Evolutionary conservation across 2,329 filamentous ascomycete genomes (phyloP).

Genomic region (Fusarium equiseti): DNA sequence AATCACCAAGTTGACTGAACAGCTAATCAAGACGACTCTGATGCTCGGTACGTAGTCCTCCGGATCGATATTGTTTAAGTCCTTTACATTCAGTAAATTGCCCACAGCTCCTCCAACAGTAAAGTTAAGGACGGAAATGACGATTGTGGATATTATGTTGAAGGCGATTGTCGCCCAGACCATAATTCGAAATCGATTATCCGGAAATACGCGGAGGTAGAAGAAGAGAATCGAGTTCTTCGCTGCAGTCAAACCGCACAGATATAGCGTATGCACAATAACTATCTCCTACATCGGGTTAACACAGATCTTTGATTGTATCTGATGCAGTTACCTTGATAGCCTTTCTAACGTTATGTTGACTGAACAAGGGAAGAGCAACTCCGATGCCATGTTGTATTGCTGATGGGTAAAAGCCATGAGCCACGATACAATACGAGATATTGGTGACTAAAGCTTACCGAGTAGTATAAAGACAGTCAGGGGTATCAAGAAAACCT

Average conservation of each 20-base stretch:
- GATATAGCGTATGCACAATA: neutral
- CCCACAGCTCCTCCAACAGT: neutral
- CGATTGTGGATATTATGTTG: accelerated
- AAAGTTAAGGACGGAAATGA: accelerated
- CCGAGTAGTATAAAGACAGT: neutral
- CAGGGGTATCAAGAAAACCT: neutral
- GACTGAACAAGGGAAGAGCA: neutral
- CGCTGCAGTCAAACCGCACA: neutral
- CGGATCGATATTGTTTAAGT: accelerated
- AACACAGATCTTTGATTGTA: accelerated
- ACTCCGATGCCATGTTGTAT: neutral
- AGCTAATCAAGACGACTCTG: neutral
- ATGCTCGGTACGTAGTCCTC: neutral
- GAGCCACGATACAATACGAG: neutral
- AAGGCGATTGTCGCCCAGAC: neutral
- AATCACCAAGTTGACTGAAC: neutral
- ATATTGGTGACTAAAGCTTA: neutral
- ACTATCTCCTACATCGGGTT: neutral
- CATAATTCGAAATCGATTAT: accelerated
- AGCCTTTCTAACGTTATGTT: neutral
- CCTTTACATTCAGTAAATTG: neutral
- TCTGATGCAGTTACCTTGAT: neutral
- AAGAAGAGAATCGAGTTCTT: slow-evolving; percentile 23
- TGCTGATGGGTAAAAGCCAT: neutral
- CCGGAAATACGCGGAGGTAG: slow-evolving; percentile 5